Conservation (phyloP, 441 rosid genomes). For the Sinapis alba region DNA sequence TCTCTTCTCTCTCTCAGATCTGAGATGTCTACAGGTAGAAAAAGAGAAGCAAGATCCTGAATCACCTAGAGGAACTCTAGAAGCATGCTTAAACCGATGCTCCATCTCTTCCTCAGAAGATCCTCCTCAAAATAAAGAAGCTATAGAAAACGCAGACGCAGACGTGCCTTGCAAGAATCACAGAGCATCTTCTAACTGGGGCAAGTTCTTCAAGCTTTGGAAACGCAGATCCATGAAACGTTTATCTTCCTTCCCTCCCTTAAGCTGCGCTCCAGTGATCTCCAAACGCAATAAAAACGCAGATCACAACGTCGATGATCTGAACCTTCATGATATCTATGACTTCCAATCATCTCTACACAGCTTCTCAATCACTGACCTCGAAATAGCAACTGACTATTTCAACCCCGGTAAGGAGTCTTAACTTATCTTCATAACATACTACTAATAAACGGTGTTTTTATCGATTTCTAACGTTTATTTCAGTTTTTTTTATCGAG, state of each 20-base stretch:
- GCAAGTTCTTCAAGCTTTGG: conserved; percentile 68
- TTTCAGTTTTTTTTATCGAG: neutral
- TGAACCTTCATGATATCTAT: conserved; percentile 54
- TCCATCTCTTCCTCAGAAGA: conserved; percentile 25
- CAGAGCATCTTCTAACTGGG: conserved; percentile 60
- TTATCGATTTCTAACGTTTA: neutral
- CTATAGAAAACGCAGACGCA: conserved; percentile 6
- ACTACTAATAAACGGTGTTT: neutral
- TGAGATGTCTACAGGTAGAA: conserved; percentile 52
- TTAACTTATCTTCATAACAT: neutral
- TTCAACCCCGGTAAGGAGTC: conserved; percentile 57
- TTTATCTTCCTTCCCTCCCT: conserved; percentile 54
- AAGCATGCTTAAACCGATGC: conserved; percentile 48
- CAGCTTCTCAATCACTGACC: conserved; percentile 62
- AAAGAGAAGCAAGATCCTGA: conserved; percentile 46
- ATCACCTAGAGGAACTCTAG: conserved; percentile 77
- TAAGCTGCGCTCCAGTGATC: conserved; percentile 38
- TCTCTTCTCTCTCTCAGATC: conserved; percentile 41
- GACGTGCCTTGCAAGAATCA: conserved; percentile 30
- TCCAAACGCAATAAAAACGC: conserved; percentile 44
- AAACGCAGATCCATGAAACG: conserved; percentile 61
- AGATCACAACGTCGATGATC: conserved; percentile 42
- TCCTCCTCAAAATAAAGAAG: conserved; percentile 34
- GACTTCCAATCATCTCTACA: conserved; percentile 61
- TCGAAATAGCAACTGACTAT: conserved; percentile 68